Evolutionary conservation across 192 early-diverging fungal genomes (phyloP).

Genomic region (Thoreauomyces humboldtii): DNA sequence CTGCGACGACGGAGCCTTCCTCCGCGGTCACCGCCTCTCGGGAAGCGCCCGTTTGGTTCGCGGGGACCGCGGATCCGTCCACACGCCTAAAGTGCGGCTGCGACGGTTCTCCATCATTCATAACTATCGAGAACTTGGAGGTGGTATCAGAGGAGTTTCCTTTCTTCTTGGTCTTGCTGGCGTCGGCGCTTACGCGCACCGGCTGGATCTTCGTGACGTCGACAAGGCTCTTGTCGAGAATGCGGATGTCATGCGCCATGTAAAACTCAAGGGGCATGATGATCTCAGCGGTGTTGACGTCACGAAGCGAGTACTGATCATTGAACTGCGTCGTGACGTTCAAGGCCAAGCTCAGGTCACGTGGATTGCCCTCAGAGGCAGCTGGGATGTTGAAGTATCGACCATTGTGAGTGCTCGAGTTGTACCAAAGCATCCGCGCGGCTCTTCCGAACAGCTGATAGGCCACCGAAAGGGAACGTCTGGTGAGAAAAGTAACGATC

Average conservation of each 20-base stretch:
- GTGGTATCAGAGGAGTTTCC: too few relatives aligned
- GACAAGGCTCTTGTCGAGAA: not conserved
- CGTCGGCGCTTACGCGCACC: not conserved
- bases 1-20: too few relatives aligned
- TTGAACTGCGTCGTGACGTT: not conserved
- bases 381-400: not conserved
- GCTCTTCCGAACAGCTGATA: not conserved
- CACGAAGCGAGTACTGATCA: not conserved
- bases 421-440: not conserved
- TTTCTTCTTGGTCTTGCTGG: too few relatives aligned
- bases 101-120: too few relatives aligned
- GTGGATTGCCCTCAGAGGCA: not conserved
- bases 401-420: too few relatives aligned
- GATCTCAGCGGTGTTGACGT: not conserved
- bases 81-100: too few relatives aligned
- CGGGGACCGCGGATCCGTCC: too few relatives aligned
- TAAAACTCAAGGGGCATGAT: not conserved
- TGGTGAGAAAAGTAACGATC: not conserved
- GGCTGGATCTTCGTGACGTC: not conserved
- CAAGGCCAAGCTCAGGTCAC: not conserved
- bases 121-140: too few relatives aligned
- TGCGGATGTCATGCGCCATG: not conserved
- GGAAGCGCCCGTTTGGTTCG: too few relatives aligned
- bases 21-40: too few relatives aligned
- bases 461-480: not conserved